These are phyloP conservation scores for Ceriops zippeliana DNA, from an alignment of 345 rosid genomes.

Conservation along the genomic window DNA sequence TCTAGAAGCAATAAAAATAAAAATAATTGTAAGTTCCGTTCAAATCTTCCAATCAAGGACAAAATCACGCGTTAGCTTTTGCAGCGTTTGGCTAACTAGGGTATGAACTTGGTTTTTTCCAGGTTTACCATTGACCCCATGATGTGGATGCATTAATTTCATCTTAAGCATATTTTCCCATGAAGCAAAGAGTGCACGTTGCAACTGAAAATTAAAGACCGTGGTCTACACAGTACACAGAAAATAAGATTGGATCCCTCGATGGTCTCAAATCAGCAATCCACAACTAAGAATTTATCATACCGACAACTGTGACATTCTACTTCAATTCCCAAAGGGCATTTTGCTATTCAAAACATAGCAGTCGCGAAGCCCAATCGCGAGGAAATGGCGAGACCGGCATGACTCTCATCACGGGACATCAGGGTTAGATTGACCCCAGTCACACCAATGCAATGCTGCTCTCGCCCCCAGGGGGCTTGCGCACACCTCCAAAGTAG, in stretches of 20 bases:
- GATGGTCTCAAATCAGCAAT: constrained; percentile 7
- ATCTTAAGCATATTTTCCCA: too few relatives aligned
- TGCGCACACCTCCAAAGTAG: constrained; percentile 27
- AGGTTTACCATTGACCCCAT: too few relatives aligned
- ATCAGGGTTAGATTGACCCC: not conserved
- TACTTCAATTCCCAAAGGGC: constrained; percentile 9
- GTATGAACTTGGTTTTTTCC: too few relatives aligned
- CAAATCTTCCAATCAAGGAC: too few relatives aligned
- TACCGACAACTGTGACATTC: constrained; percentile 11
- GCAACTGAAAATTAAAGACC: too few relatives aligned
- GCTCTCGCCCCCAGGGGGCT: constrained; percentile 30
- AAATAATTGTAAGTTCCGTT: too few relatives aligned
- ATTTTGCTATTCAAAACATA: constrained; percentile 21
- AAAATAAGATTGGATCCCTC: not conserved
- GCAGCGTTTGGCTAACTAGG: too few relatives aligned
- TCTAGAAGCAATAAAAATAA: too few relatives aligned
- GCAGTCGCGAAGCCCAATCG: not conserved
- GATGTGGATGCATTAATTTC: too few relatives aligned
- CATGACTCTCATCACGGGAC: constrained; percentile 6
- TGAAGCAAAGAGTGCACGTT: too few relatives aligned
- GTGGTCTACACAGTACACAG: not conserved
- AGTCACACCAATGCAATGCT: constrained; percentile 21
- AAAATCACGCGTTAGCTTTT: too few relatives aligned
- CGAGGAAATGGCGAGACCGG: constrained; percentile 2
- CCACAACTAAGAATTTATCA: constrained; percentile 9